Conservation (phyloP, 495 filamentous ascomycete genomes). For the Cladorrhinum samala region DNA sequence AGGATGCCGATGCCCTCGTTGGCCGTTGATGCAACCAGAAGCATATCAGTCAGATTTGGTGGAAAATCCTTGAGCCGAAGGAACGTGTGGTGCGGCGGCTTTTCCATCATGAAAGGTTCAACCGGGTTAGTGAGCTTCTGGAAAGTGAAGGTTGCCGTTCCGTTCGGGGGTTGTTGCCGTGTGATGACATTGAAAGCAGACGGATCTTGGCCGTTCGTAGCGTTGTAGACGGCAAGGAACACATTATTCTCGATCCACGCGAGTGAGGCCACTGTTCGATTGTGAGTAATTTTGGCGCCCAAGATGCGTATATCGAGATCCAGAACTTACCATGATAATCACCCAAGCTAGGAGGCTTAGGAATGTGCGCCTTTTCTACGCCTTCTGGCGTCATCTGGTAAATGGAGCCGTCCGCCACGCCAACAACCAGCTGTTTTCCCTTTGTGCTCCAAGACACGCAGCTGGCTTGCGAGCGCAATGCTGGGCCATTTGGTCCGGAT, state of each 20-base stretch:
- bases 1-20: slow-evolving; percentile 72
- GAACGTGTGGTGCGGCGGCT: slow-evolving; percentile 69
- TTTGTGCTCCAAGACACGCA: slow-evolving; percentile 87
- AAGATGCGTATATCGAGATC: background rate
- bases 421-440: slow-evolving; percentile 89
- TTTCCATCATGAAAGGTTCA: slow-evolving; percentile 59
- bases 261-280: slow-evolving; percentile 66
- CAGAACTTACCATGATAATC: slow-evolving; percentile 63
- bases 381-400: slow-evolving; percentile 82
- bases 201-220: slow-evolving; percentile 50
- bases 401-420: slow-evolving; percentile 72
- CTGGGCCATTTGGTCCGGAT: slow-evolving; percentile 55
- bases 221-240: slow-evolving; percentile 71
- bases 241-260: slow-evolving; percentile 84
- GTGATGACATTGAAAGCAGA: slow-evolving; percentile 70
- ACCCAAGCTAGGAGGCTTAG: slow-evolving; percentile 64
- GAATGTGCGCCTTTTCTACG: slow-evolving; percentile 65
- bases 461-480: slow-evolving; percentile 68
- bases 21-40: slow-evolving; percentile 77
- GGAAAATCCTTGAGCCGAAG: slow-evolving; percentile 68
- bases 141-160: slow-evolving; percentile 48
- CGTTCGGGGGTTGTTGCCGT: slow-evolving; percentile 45
- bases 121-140: slow-evolving; percentile 68
- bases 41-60: slow-evolving; percentile 67
- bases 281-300: slow-evolving; percentile 18